Evolutionary conservation across 805 yeast genomes (phyloP).

Genomic region (Ascoidea asiatica): DNA sequence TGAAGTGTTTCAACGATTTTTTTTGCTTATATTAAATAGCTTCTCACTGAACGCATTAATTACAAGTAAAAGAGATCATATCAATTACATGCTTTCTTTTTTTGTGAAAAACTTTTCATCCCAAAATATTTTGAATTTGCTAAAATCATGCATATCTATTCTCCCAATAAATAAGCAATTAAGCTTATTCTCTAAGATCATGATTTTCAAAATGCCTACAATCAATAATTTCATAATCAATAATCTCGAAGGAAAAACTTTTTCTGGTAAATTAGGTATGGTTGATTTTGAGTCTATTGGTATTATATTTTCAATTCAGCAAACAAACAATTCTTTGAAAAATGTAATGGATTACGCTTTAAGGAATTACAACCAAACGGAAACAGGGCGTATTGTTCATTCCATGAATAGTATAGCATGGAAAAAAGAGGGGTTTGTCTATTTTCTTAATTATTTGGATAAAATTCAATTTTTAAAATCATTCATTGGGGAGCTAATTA

Average conservation of each 20-base stretch:
- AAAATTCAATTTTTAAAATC: background rate
- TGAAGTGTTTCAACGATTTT: no score
- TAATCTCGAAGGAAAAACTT: background rate
- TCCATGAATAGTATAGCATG: background rate
- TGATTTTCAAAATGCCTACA: no score
- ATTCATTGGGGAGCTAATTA: background rate
- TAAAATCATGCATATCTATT: no score
- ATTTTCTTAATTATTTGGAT: background rate
- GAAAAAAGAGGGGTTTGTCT: background rate
- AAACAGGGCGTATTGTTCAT: background rate
- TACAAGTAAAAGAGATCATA: no score
- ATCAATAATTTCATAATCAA: no score
- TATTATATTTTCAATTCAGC: background rate
- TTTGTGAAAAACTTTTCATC: no score
- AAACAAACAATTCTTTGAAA: background rate
- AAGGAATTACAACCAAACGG: background rate
- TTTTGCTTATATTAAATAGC: no score
- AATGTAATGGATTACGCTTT: background rate
- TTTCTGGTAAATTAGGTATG: background rate
- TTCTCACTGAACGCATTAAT: no score
- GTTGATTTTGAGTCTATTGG: background rate
- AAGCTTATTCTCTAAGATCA: no score
- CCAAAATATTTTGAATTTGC: no score
- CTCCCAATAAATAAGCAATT: no score
- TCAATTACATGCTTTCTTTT: no score